Evolutionary conservation across 2,329 filamentous ascomycete genomes (phyloP).

Genomic region (Fusarium begoniae): DNA sequence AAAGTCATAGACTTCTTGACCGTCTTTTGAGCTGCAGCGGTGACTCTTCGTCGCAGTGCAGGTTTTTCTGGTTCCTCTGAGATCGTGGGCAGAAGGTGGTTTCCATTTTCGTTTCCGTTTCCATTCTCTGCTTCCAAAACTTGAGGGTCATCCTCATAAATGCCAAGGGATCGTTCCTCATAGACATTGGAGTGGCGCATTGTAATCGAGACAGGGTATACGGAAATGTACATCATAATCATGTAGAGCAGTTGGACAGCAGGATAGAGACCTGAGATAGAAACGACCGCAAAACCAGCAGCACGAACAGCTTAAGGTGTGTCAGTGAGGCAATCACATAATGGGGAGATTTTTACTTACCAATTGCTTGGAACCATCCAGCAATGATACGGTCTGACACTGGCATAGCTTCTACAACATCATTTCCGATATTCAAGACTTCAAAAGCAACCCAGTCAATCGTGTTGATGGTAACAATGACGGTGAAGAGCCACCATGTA

Average conservation of each 20-base stretch:
- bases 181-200: conserved; percentile 77
- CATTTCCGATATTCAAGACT: conserved; percentile 70
- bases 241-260: conserved; percentile 69
- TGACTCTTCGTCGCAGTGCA: conserved; percentile 34
- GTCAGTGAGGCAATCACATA: conserved; percentile 6
- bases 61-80: conserved; percentile 41
- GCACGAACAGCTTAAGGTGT: conserved; percentile 63
- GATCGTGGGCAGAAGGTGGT: conserved; percentile 31
- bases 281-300: conserved; percentile 72
- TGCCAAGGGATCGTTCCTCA: conserved; percentile 72
- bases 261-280: conserved; percentile 64
- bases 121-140: conserved; percentile 39
- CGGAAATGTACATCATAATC: conserved; percentile 74
- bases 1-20: conserved; percentile 52
- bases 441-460: conserved; percentile 74
- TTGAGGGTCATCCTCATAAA: conserved; percentile 56
- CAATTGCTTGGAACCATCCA: conserved; percentile 71
- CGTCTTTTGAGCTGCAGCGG: conserved; percentile 46
- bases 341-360: conserved; percentile 45
- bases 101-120: conserved; percentile 3
- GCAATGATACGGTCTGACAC: conserved; percentile 66
- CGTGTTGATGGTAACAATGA: conserved; percentile 67
- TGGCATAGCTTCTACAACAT: conserved; percentile 61
- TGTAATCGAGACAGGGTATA: conserved; percentile 69
- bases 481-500: conserved; percentile 73